Percentiles rank a stretch among this genome's conserved stretches.
These are phyloP conservation scores for Candolleomyces efflorescens DNA, from an alignment of 768 basidiomycete species.

Conservation along the genomic window DNA sequence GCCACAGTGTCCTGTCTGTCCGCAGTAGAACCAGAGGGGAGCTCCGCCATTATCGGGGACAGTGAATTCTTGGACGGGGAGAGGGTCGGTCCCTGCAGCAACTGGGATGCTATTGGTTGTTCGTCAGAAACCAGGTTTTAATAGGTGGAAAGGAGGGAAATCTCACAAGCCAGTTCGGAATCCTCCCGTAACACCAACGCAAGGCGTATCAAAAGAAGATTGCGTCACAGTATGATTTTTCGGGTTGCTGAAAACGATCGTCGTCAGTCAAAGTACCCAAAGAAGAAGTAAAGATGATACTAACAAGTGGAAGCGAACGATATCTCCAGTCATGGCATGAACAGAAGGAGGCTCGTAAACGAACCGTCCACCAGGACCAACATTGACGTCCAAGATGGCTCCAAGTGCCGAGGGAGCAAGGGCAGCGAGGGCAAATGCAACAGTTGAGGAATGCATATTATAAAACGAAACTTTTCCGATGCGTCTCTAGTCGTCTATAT, in stretches of 20 bases:
- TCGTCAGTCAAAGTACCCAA: background rate
- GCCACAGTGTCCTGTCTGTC: slow-evolving; percentile 50
- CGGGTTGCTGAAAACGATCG: slow-evolving; percentile 28
- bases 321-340: slow-evolving; percentile 40
- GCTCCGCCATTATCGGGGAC: slow-evolving; percentile 32
- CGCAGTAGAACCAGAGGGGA: slow-evolving; percentile 58
- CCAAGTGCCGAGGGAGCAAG: slow-evolving; percentile 24
- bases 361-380: slow-evolving; percentile 29
- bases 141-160: background rate
- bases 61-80: slow-evolving; percentile 34
- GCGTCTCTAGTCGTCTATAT: no score
- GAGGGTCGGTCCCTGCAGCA: slow-evolving; percentile 29
- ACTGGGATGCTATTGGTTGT: slow-evolving; percentile 7
- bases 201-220: slow-evolving; percentile 39
- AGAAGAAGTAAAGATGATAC: slow-evolving; percentile 23
- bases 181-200: slow-evolving; percentile 23
- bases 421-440: slow-evolving; percentile 18
- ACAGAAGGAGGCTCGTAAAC: slow-evolving; percentile 30
- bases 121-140: background rate
- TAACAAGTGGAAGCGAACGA: slow-evolving; percentile 45
- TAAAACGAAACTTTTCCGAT: no score
- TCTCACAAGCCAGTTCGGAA: slow-evolving; percentile 36
- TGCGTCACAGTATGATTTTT: slow-evolving; percentile 49
- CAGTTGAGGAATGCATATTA: background rate
- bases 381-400: slow-evolving; percentile 27